Percentiles rank a stretch among this genome's conserved stretches.
Conservation (phyloP, 345 rosid genomes). For the Hypericum perforatum region DNA sequence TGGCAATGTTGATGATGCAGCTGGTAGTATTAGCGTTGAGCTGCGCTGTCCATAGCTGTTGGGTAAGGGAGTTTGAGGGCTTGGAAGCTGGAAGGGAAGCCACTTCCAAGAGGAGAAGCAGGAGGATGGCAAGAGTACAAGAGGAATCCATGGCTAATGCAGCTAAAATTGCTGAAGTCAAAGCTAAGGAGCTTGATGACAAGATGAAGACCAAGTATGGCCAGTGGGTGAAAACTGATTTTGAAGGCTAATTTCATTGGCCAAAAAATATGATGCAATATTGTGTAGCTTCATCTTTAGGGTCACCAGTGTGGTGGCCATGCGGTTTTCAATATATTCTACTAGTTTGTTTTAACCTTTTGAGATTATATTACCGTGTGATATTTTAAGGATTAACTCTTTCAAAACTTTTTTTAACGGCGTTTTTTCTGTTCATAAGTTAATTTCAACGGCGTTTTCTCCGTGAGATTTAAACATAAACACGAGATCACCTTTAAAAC, state of each 20-base stretch:
- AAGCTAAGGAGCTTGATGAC: slow-evolving; percentile 36
- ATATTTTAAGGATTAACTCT: no score
- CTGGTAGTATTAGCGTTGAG: slow-evolving; percentile 34
- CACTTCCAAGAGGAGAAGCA: slow-evolving; percentile 30
- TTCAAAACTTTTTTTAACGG: no score
- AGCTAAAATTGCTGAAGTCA: slow-evolving; percentile 27
- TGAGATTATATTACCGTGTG: no score
- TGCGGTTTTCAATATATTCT: no score
- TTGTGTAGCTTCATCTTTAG: background rate
- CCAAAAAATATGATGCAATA: background rate
- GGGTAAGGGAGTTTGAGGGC: slow-evolving; percentile 49
- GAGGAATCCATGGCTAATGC: slow-evolving; percentile 44
- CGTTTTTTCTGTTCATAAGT: no score
- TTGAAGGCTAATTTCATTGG: slow-evolving; percentile 28
- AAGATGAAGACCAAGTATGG: slow-evolving; percentile 37
- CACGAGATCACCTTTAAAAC: no score
- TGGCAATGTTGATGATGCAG: slow-evolving; percentile 46
- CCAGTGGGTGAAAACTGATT: slow-evolving; percentile 46
- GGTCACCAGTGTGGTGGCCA: slow-evolving; percentile 35
- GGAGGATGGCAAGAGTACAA: slow-evolving; percentile 35
- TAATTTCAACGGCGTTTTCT: no score
- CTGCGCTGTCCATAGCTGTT: slow-evolving; percentile 33
- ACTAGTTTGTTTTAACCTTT: no score
- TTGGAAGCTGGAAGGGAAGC: slow-evolving; percentile 40
- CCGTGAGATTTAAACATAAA: no score